Evolutionary conservation across 495 filamentous ascomycete genomes (phyloP).

Genomic region (Cetradonia linearis): DNA sequence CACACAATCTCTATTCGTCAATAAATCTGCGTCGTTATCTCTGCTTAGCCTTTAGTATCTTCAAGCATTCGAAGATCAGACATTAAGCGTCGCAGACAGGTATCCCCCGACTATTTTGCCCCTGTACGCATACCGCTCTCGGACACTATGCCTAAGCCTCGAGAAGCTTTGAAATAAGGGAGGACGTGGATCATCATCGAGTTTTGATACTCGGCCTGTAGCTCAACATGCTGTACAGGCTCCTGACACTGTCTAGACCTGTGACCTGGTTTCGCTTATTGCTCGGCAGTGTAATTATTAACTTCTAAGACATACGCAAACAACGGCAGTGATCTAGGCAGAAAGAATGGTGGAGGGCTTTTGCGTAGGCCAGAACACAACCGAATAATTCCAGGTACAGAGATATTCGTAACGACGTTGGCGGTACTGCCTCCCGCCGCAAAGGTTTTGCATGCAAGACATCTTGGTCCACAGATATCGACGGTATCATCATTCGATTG

Average conservation of each 20-base stretch:
- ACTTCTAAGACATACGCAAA: not conserved
- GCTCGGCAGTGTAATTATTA: not conserved
- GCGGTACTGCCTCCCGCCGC: not conserved
- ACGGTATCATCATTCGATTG: not conserved
- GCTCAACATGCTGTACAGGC: not conserved
- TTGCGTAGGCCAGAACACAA: not conserved
- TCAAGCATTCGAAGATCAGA: slow-evolving; percentile 2
- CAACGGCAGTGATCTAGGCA: not conserved
- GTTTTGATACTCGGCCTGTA: not conserved
- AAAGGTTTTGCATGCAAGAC: not conserved
- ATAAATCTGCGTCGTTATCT: not conserved
- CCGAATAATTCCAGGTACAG: no score
- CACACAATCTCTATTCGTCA: not conserved
- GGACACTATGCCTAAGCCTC: not conserved
- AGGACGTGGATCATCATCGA: not conserved
- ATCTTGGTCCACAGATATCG: not conserved
- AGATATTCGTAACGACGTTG: no score
- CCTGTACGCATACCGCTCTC: not conserved
- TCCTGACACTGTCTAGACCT: not conserved
- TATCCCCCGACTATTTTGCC: not conserved
- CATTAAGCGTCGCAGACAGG: not conserved
- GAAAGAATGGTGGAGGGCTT: not conserved
- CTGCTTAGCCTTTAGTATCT: no score
- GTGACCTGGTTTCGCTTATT: not conserved
- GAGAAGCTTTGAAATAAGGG: not conserved